Evolutionary conservation across 176 grass and related monocot genomes (phyloP).

Genomic region (Elaeis guineensis): DNA sequence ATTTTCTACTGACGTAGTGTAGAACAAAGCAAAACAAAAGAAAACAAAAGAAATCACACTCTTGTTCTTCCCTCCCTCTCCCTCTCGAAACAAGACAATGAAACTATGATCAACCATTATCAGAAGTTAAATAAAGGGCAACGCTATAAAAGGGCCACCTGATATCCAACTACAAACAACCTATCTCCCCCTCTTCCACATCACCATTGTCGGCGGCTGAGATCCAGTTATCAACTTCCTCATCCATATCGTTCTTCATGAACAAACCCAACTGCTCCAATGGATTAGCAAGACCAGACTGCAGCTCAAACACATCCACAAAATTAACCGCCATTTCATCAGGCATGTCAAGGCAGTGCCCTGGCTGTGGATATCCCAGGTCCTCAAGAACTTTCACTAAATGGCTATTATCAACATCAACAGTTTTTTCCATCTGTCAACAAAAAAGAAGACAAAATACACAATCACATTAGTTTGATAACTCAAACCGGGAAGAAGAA

Average conservation of each 20-base stretch:
- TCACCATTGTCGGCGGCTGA: slow-evolving; percentile 24
- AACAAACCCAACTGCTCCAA: slow-evolving; percentile 67
- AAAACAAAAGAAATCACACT: no score
- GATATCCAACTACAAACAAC: neutral
- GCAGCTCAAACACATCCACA: slow-evolving; percentile 30
- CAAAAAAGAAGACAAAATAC: neutral
- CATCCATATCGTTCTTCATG: slow-evolving; percentile 60
- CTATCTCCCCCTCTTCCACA: slow-evolving; percentile 59
- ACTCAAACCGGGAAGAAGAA: neutral
- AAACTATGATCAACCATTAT: no score
- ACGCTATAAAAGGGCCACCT: no score
- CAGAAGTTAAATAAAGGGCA: no score
- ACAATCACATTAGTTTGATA: no score
- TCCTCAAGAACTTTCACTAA: slow-evolving; percentile 53
- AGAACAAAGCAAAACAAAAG: no score
- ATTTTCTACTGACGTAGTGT: no score
- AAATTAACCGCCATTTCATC: slow-evolving; percentile 34
- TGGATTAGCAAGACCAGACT: slow-evolving; percentile 36
- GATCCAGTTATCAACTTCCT: slow-evolving; percentile 30
- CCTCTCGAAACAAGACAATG: no score
- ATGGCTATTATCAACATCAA: slow-evolving; percentile 82
- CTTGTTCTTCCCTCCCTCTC: no score
- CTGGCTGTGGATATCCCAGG: slow-evolving; percentile 19
- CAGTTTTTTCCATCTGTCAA: slow-evolving; percentile 74
- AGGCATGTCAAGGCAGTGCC: slow-evolving; percentile 22